Evolutionary conservation across 371 early-diverging fungal species (phyloP).

Genomic region (Apophysomyces ossiformis): DNA sequence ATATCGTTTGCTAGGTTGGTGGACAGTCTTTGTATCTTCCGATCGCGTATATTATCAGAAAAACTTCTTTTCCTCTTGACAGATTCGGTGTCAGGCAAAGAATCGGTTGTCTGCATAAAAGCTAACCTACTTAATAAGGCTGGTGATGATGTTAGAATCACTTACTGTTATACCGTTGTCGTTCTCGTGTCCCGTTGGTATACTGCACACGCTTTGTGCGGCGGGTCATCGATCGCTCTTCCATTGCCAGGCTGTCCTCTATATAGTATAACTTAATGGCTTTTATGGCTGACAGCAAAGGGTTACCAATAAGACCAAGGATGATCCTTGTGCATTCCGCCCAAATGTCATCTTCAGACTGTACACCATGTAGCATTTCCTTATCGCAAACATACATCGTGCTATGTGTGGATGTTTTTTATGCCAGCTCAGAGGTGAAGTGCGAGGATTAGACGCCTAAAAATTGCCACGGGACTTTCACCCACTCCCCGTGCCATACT

Average conservation of each 20-base stretch:
- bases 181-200: slow-evolving; percentile 8
- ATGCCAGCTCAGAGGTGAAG: not conserved
- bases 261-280: not conserved
- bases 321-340: slow-evolving; percentile 38
- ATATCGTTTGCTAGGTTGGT: slow-evolving; percentile 48
- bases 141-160: not conserved
- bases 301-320: slow-evolving; percentile 43
- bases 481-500: too few species aligned
- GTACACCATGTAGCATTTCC: slow-evolving; percentile 29
- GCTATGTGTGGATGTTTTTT: not conserved
- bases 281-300: too few species aligned
- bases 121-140: slow-evolving; percentile 14
- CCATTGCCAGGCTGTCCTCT: slow-evolving; percentile 30
- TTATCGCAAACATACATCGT: slow-evolving; percentile 12
- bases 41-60: slow-evolving; percentile 36
- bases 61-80: slow-evolving; percentile 50
- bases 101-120: slow-evolving; percentile 15
- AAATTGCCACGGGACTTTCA: too few species aligned
- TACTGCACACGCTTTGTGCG: slow-evolving; percentile 10
- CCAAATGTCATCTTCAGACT: slow-evolving; percentile 44
- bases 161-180: slow-evolving; percentile 16
- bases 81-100: not conserved
- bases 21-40: slow-evolving; percentile 48
- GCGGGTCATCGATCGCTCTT: slow-evolving; percentile 4
- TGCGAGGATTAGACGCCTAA: not conserved